Evolutionary conservation across 495 filamentous ascomycete species (phyloP), one percentile per base, ranked within the genome.

Genomic region (Penicillium maclennaniae): DNA sequence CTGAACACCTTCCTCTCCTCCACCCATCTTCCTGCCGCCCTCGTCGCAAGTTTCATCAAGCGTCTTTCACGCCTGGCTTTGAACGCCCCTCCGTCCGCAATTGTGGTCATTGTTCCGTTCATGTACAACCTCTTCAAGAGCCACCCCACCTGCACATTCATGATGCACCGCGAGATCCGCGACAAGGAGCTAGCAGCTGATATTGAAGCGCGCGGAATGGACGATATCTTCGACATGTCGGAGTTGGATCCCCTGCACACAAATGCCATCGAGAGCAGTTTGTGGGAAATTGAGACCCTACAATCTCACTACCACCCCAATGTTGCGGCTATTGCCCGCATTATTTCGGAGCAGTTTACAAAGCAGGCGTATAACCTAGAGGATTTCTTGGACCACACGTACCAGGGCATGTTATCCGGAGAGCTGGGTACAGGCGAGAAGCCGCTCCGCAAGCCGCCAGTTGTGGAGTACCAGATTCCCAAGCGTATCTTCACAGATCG

Each of bases 31-130:
- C 95, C 95, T 9, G 89, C 91, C 28, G 81, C 85, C 7, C 75
- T 99, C 16, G 87, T 97, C 14, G 92, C 95, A 10, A 93, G 88
- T 63, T 99, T 99, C 72, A 87, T 99, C 72, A 99, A 99, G 69
- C 83, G 86, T 31, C 78, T 99, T 12, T 77, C 93, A 14, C 79
- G 95, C 51, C 76, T 97, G 20, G 80, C 85, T 14, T 82, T 99
- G 14, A 82, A 85, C 60, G 92, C 89, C 0, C 92, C 95, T 6
- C 93, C 95, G 0, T 80, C 86, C 20, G 92, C 87, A 7, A 87
- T 97, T 56, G 91, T 97, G 7, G 85, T 81, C 16, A 85, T 95
- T 31, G 81, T 97, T 23, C 95, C 95, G 28, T 95, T 88, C 80
- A 82, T 92, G 45, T 99, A 99, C 74, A 99, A 99, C 68, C 78